Evolutionary conservation across 495 filamentous ascomycete genomes (phyloP), one percentile per base, ranked within the genome.

Genomic region (Cetradonia linearis): DNA sequence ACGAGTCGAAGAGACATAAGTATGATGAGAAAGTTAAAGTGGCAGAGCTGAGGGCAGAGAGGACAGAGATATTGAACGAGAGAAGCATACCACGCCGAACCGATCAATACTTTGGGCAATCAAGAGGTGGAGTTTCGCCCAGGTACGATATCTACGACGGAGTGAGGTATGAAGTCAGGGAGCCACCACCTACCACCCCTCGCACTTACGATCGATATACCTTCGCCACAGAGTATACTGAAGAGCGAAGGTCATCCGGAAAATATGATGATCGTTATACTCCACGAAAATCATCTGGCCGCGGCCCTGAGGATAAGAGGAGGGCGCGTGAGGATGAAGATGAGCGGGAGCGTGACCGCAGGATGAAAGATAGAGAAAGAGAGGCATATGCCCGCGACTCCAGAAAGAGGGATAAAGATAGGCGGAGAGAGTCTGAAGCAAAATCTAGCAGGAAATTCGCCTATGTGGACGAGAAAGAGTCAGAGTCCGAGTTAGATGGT

Each of bases 11-110:
- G 61, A 78, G 89, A 63, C 65, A 75, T 55, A 82, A 81, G 60
- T 94, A 96, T 72, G 90, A 98, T 71, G 82, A 88, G 34, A 80
- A 86, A 68, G 77, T 86, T 42, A 80, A 77, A 66, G 71, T 92
- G 44, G 78, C 77, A 6, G 75, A 87, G 70, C 64, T 85, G 56
- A 76, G 76, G 62, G 76, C 77, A 58, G 76, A 83, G 54, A 76
- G 76, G 63, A 76, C 77, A 58, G 76, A 83, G 66, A 64, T 76
- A 64, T 65, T 74, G 68, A 77, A 62, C 68, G 76, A 70, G 66
- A 34, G 57, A 36, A 23, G 60, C 9, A 59, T 11, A 9, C 46
- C 46, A 14, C 44, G 59, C 37, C 54, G 63, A 47, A 50, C 61
- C 38, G 37, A 56, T 36, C 40, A 58, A 53, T 55, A 25, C 20